Evolutionary conservation across 2,329 filamentous ascomycete genomes (phyloP), one percentile per base, ranked within the genome.

Genomic region (Emmonsiellopsis sp.): DNA sequence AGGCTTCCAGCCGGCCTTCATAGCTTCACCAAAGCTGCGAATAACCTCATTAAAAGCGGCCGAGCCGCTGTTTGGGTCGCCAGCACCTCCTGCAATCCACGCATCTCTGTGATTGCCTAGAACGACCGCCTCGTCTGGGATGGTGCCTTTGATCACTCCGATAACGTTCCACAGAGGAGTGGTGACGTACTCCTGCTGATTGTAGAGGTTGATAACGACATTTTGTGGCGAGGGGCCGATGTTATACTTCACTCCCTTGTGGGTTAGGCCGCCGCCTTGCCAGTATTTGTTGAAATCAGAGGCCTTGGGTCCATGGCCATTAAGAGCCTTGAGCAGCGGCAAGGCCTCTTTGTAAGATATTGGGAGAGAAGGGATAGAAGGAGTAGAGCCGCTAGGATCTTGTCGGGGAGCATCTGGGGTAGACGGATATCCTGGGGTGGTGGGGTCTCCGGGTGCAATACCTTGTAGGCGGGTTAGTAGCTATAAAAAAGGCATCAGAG

Each of bases 31-130:
- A 58, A 93, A 88, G 49, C 82, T 82, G 51, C 87, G 81, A 50
- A 91, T 79, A 1, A 91, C 82, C 62, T 94, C 89, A 59, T 89
- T 90, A 44, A 94, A 69, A 0, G 85, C 82, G 3, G 89, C 86
- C 13, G 86, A 90, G 57, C 89, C 89, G 57, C 85, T 87, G 73
- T 92, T 92, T 1, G 89, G 89, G 61, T 94, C 89, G 10, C 78
- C 86, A 13, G 87, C 87, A 26, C 89, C 88, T n/a, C 89, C 89
- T 16, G 85, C 84, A 62, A 92, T 85, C 89, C 89, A 94, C 0
- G 91, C 88, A 70, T 95, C 90, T 35, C 90, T 83, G 65, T 95
- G 91, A 64, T 95, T 95, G n/a, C 91, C 90, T 34, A 97, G 74
- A 3, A 98, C 79, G 45, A 98, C 77, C 1, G 95, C 89, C 64